Base-by-base conservation (phyloP, 2,329 filamentous ascomycete genomes). In the Exophiala alcalophila region DNA sequence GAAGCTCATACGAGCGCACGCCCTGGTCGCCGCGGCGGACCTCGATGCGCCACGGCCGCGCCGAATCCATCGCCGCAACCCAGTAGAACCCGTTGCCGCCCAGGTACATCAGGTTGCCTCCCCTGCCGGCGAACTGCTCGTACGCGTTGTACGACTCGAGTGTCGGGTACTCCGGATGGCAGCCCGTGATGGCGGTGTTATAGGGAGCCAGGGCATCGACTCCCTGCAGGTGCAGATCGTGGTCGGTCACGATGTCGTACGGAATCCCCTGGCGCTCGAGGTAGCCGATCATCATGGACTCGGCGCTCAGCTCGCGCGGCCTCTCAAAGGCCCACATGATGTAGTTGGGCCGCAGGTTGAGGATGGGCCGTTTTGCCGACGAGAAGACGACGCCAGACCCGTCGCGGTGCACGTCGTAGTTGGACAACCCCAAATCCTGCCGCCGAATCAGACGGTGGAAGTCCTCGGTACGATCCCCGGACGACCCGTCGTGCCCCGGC, bases 81-180 rank as follows among this genome's bases (percentile, higher is more conserved):
- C 48, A 65, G 49, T 65, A 65, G 51, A 63, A 65, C 10, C 63
- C 62, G 40, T 66, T 65, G 6, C 63, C 63, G n/a, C 63, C 63
- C 5, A 63, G 49, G 38, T 66, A 67, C 59, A 67, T 61, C 31
- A 68, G 40, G 37, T 57, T 60, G 2, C 65, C 62, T 7, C 65
- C 63, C 2, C 35, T 30, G 3, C 42, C 45, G 21, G 57, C 51
- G 44, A 61, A 66, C 9, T 47, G 50, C 20, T 49, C 47, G 36
- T 61, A 65, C 6, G 55, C 59, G 29, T 56, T 40, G 8, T 62
- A 53, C 11, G 57, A 57, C 16, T 58, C 31, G 18, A 56, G 32
- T 6, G 55, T 61, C 4, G 59, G 59, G 40, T 66, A 66, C 49
- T 65, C 63, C 2, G 63, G 63, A 45, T 64, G 63, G 34, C 57